Conservation (phyloP, 441 rosid genomes). For the Pelargonium myrrhifolium region DNA sequence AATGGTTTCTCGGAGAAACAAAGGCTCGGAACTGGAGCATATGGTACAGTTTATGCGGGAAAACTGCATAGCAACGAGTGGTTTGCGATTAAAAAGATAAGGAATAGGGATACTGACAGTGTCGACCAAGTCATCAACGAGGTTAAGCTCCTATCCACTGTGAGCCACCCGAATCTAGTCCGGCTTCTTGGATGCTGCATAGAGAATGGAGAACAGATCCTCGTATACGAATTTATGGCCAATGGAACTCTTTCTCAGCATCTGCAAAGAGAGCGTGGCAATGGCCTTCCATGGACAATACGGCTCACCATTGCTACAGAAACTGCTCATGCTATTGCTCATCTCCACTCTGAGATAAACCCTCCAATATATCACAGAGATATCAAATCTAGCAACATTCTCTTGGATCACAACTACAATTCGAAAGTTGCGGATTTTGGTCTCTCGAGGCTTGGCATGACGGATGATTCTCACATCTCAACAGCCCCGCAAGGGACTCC, state of each 20-base stretch:
- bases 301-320: slow-evolving; percentile 70
- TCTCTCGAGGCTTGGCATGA: slow-evolving; percentile 85
- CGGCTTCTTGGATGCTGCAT: slow-evolving; percentile 60
- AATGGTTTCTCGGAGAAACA: slow-evolving; percentile 57
- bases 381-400: slow-evolving; percentile 81
- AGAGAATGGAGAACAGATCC: slow-evolving; percentile 52
- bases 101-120: slow-evolving; percentile 51
- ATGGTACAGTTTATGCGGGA: slow-evolving; percentile 88
- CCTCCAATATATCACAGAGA: slow-evolving; percentile 90
- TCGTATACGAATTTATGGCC: slow-evolving; percentile 81
- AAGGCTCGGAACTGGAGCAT: slow-evolving; percentile 81
- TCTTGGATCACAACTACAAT: slow-evolving; percentile 52
- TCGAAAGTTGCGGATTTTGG: slow-evolving; percentile 92
- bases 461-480: slow-evolving; percentile 69
- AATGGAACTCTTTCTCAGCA: slow-evolving; percentile 80
- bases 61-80: slow-evolving; percentile 47
- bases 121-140: slow-evolving; percentile 74
- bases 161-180: slow-evolving; percentile 57
- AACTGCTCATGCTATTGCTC: slow-evolving; percentile 77
- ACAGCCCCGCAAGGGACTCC: slow-evolving; percentile 98
- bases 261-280: slow-evolving; percentile 59
- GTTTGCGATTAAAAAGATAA: slow-evolving; percentile 77
- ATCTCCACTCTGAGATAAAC: slow-evolving; percentile 74
- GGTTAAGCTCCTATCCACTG: slow-evolving; percentile 54
- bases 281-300: slow-evolving; percentile 61